Evolutionary conservation across 2,329 filamentous ascomycete species (phyloP).

Genomic region (Rhinocladiella mackenziei): DNA sequence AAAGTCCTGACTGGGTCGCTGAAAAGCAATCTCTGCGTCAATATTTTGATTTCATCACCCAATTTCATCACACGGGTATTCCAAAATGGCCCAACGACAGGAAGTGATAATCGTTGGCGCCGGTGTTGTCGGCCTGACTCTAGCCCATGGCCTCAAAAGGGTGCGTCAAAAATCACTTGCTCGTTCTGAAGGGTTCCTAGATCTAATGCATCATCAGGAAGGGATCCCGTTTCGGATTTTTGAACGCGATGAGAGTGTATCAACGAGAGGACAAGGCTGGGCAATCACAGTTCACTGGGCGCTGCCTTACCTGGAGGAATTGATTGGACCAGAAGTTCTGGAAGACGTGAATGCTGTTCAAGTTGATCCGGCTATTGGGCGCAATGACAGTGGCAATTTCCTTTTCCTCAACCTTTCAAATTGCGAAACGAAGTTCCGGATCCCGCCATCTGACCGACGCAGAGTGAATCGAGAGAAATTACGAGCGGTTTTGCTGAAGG

Average conservation of each 20-base stretch:
- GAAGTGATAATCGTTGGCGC: constrained; percentile 37
- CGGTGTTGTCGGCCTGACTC: constrained; percentile 36
- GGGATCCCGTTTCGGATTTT: constrained; percentile 34
- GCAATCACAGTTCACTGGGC: constrained; percentile 37
- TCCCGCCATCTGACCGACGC: constrained; percentile 31
- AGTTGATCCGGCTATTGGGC: constrained; percentile 31
- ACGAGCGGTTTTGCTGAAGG: constrained; percentile 30
- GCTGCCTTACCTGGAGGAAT: constrained; percentile 22
- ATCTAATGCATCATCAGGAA: constrained; percentile 26
- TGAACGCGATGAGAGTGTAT: constrained; percentile 32
- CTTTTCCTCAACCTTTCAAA: constrained; percentile 34
- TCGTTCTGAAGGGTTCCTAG: too few species aligned
- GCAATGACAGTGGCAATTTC: constrained; percentile 31
- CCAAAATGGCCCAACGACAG: too few species aligned
- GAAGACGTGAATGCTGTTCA: constrained; percentile 28
- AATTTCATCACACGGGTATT: too few species aligned
- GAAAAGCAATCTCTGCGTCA: too few species aligned
- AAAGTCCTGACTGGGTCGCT: too few species aligned
- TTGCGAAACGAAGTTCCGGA: constrained; percentile 32
- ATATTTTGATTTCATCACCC: too few species aligned
- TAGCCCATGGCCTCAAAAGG: constrained; percentile 38
- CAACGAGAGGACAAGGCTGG: constrained; percentile 32
- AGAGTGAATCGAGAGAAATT: constrained; percentile 34
- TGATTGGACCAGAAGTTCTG: constrained; percentile 30
- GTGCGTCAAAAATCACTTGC: too few species aligned